phyloP scores from a whole-genome alignment of 805 yeast species.

The Yarrowia hollandica region DNA sequence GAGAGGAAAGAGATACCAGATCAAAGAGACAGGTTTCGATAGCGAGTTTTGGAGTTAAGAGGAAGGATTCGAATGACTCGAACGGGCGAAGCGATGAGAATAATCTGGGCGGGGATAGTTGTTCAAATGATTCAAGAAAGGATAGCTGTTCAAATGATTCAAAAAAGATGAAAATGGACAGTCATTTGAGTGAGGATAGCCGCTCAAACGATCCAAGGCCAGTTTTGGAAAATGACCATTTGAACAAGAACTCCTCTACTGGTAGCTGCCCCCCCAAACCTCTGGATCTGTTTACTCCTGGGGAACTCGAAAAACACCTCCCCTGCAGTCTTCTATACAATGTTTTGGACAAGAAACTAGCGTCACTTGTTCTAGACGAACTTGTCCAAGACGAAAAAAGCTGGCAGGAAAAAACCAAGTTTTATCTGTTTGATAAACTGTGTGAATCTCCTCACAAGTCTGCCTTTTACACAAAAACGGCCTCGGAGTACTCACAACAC shows the following conservation, averaged over 20 bases:
- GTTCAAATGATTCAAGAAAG: too few relatives aligned
- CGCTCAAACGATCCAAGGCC: too few relatives aligned
- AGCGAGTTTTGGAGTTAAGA: neutral
- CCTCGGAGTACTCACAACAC: slow-evolving; percentile 32
- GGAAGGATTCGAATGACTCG: too few relatives aligned
- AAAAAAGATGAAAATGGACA: too few relatives aligned
- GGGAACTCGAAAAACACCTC: slow-evolving; percentile 51
- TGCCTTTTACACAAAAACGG: slow-evolving; percentile 43
- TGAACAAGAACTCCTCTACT: too few relatives aligned
- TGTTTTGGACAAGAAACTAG: slow-evolving; percentile 53
- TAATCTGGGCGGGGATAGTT: too few relatives aligned
- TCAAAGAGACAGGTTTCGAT: neutral
- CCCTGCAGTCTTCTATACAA: slow-evolving; percentile 54
- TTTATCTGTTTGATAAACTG: slow-evolving; percentile 61
- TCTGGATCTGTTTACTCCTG: slow-evolving; percentile 47
- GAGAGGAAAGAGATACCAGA: neutral
- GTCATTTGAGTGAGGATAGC: too few relatives aligned
- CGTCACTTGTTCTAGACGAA: slow-evolving; percentile 48
- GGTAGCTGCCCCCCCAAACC: neutral
- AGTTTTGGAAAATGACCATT: too few relatives aligned
- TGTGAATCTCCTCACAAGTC: slow-evolving; percentile 61
- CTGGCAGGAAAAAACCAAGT: slow-evolving; percentile 48
- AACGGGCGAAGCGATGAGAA: too few relatives aligned
- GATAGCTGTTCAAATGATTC: too few relatives aligned
- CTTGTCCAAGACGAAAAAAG: slow-evolving; percentile 46